Base-by-base conservation (phyloP, 768 basidiomycete genomes). In the Porphyrellus cyaneotinctus region DNA sequence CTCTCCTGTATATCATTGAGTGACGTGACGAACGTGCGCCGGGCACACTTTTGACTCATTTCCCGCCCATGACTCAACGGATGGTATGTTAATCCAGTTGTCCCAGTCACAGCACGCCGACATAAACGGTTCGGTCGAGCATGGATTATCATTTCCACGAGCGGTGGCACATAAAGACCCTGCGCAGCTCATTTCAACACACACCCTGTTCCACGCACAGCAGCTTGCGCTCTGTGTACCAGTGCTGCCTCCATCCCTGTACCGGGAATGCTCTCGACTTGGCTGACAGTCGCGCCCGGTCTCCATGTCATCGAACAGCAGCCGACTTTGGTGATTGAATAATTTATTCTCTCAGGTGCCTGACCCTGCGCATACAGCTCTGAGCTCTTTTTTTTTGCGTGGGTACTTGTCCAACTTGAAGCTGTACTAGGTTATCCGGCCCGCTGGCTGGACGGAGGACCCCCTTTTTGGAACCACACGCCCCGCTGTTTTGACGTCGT, bases 11-110 rank as follows among this genome's bases (percentile, higher is more conserved):
- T n/a, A 28, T 35, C 26, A 28, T 9, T 1, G 9, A n/a, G 11
- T n/a, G 8, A 30, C 22, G 4, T 28, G 45, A 43, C 59, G 30
- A 61, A 60, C 59, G 59, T 60, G 59, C 37, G 23, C 42, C n/a
- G 26, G 37, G 24, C 20, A n/a, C 26, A 28, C 24, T 31, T 47
- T 24, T 41, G 23, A 17, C 17, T 15, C 17, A 14, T 17, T 43
- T 11, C 22, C 10, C 13, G n/a, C n/a, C n/a, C n/a, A n/a, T n/a
- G n/a, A n/a, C n/a, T n/a, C n/a, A n/a, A n/a, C n/a, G n/a, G n/a
- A n/a, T n/a, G n/a, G n/a, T n/a, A n/a, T n/a, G n/a, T n/a, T n/a
- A n/a, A n/a, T n/a, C 26, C 26, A 28, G 26, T 28, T 28, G 26
- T 4, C 26, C 26, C 26, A 28, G 26, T 28, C 26, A 28, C 26